Evolutionary conservation across 352 stramenopile genomes (phyloP), one percentile per base, ranked within the genome.

Genomic region (Phytophthora palmivora): DNA sequence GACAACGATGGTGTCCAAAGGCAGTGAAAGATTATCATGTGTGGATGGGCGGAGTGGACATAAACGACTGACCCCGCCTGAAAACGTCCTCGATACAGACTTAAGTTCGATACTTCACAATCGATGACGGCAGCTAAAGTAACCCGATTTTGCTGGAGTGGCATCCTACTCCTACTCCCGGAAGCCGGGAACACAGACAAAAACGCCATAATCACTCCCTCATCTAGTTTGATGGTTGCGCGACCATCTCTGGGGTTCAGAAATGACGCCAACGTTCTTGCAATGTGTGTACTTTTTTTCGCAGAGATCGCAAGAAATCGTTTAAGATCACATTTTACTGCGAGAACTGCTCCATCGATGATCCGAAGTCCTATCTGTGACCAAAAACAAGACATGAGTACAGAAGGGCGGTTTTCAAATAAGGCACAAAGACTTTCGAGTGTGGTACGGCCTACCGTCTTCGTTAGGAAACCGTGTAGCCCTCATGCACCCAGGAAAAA

Each of bases 21-120:
- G 18, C 54, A 15, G 44, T 71, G 12, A 58, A 21, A 4, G 52
- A 72, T 50, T 72, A 76, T 26, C 58, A 76, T 19, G 36, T 24
- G 6, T 76, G 62, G 39, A 46, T 34, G 30, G 30, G 30, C 3
- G 30, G 30, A 34, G 30, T 34, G 3, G 30, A 34, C 30, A 12
- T 34, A 34, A 3, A 34, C 10, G 30, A 34, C 30, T 7, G 11
- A 34, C 30, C 11, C 30, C 30, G 7, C 30, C 30, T 34, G 2
- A 3, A 34, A 12, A 59, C 10, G 24, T 70, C 59, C 30, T 77
- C 63, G 0, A 38, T 73, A 0, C 63, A 77, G 45, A 36, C 38
- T 2, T 50, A 18, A 6, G 15, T 36, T 34, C 14, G 12, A 6
- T 42, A 4, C n/a, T 41, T 0, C 50, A 58, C n/a, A 49, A 39